Conservation (phyloP, 2,329 filamentous ascomycete genomes). For the Alternaria triticina region DNA sequence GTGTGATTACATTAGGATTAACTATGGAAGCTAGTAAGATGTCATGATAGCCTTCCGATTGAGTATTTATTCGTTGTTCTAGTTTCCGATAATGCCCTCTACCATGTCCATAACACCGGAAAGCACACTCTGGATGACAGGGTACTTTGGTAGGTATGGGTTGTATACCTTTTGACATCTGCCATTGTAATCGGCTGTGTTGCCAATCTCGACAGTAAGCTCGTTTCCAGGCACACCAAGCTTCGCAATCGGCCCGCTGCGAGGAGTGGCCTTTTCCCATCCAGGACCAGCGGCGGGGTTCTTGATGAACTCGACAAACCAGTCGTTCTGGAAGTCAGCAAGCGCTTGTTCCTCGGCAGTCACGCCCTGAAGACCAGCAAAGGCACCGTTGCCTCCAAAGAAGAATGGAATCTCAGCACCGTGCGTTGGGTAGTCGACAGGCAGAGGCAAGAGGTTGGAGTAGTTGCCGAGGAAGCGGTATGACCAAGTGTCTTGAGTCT, state of each 20-base stretch:
- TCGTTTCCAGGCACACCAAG: constrained; percentile 48
- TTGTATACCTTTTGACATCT: constrained; percentile 42
- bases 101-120: not conserved
- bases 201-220: constrained; percentile 34
- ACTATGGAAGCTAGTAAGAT: not conserved
- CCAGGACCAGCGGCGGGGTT: constrained; percentile 52
- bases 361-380: constrained; percentile 41
- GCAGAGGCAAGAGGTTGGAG: constrained; percentile 35
- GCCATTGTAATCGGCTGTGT: constrained; percentile 43
- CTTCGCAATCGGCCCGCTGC: constrained; percentile 39
- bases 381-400: constrained; percentile 55
- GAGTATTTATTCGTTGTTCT: not conserved
- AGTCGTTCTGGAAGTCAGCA: constrained; percentile 52
- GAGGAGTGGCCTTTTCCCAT: constrained; percentile 46
- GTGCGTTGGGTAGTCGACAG: constrained; percentile 47
- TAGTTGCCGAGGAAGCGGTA: constrained; percentile 55
- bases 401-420: constrained; percentile 56
- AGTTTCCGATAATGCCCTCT: constrained; percentile 2
- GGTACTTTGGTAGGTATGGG: constrained; percentile 28
- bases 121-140: constrained; percentile 24
- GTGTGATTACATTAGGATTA: not conserved
- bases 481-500: constrained; percentile 50
- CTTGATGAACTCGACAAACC: constrained; percentile 56
- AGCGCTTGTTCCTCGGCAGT: constrained; percentile 50
- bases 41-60: not conserved